Percentiles rank a stretch among this genome's conserved stretches.
phyloP scores from a whole-genome alignment of 306 rosid genomes.

The Vicia faba region DNA sequence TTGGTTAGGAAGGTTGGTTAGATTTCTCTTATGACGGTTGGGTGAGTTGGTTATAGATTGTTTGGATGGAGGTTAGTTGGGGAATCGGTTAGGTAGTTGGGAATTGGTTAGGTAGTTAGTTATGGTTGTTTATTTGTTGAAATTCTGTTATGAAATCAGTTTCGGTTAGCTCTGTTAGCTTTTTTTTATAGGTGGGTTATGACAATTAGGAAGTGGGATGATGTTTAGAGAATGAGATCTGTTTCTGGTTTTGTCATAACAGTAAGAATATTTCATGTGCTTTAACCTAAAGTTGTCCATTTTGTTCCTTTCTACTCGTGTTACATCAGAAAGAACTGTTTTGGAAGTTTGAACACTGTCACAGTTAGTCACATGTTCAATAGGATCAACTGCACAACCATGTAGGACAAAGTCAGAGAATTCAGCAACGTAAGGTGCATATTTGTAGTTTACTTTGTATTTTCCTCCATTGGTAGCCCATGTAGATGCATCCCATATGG shows the following conservation, averaged over 20 bases:
- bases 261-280: slow-evolving; percentile 92
- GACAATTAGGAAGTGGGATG: too few species aligned
- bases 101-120: too few species aligned
- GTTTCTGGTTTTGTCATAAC: slow-evolving; percentile 75
- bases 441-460: slow-evolving; percentile 88
- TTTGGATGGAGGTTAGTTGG: too few species aligned
- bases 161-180: too few species aligned
- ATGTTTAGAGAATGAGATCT: too few species aligned
- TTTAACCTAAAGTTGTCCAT: slow-evolving; percentile 75
- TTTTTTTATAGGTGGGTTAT: too few species aligned
- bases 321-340: slow-evolving; percentile 53
- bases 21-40: too few species aligned
- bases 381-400: slow-evolving; percentile 88
- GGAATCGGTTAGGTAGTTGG: too few species aligned
- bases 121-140: too few species aligned
- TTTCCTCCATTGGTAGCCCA: slow-evolving; percentile 99
- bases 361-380: slow-evolving; percentile 58
- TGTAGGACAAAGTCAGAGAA: slow-evolving; percentile 81
- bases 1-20: too few species aligned
- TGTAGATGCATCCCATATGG: slow-evolving; percentile 95
- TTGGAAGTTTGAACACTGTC: slow-evolving; percentile 46
- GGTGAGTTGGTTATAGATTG: too few species aligned
- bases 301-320: slow-evolving; percentile 48
- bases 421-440: slow-evolving; percentile 74
- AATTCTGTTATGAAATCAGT: too few species aligned